Conservation (phyloP, 805 yeast genomes). For the Hanseniaspora occidentalis region DNA sequence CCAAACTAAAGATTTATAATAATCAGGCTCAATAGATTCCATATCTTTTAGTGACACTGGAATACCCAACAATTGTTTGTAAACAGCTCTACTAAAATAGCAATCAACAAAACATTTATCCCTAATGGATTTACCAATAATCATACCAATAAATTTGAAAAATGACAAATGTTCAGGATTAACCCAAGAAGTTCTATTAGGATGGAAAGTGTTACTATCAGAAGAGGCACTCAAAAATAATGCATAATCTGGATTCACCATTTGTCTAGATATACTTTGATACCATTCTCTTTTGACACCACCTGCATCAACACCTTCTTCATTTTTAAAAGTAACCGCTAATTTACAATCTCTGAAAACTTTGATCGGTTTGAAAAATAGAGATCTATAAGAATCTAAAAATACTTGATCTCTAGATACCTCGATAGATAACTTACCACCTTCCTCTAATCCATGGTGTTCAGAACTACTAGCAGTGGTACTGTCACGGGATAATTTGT, state of each 20-base stretch:
- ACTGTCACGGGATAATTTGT: constrained; percentile 47
- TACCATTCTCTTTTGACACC: constrained; percentile 98
- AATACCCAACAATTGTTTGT: constrained; percentile 70
- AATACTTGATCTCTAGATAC: constrained; percentile 86
- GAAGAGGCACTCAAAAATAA: constrained; percentile 83
- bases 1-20: constrained; percentile 87
- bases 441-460: constrained; percentile 3
- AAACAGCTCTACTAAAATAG: constrained; percentile 90
- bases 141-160: constrained; percentile 87
- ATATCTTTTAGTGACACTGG: constrained; percentile 81
- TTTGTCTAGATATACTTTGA: constrained; percentile 83
- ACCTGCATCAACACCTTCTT: constrained; percentile 96
- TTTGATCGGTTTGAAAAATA: constrained; percentile 65
- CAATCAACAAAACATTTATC: constrained; percentile 83
- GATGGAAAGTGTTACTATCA: constrained; percentile 90
- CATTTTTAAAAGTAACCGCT: constrained; percentile 80
- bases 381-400: constrained; percentile 73
- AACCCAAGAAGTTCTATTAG: constrained; percentile 82
- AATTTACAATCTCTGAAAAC: constrained; percentile 62
- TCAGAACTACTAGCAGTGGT: not conserved
- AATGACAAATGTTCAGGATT: constrained; percentile 89
- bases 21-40: constrained; percentile 87
- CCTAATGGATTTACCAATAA: constrained; percentile 87
- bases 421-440: constrained; percentile 42
- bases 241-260: constrained; percentile 93